Evolutionary conservation across 75 land plant genomes (phyloP).

Genomic region (Ceratopteris richardii): DNA sequence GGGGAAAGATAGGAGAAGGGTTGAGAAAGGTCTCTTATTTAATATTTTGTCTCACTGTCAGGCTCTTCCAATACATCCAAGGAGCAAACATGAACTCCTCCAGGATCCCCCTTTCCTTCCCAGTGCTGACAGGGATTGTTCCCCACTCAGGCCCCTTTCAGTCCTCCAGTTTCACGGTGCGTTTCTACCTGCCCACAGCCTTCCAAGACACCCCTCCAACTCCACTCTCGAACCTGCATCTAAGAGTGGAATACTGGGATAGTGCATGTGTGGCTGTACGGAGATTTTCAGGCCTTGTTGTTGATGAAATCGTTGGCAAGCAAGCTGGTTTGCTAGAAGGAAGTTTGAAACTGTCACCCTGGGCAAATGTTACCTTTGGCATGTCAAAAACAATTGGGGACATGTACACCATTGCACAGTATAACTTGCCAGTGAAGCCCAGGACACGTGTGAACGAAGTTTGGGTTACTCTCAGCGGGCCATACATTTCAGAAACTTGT

Average conservation of each 20-base stretch:
- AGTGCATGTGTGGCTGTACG: constrained; percentile 65
- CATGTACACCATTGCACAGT: constrained; percentile 82
- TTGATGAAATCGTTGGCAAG: constrained; percentile 48
- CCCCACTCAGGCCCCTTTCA: constrained; percentile 66
- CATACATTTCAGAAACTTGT: not conserved
- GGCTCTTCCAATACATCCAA: constrained; percentile 79
- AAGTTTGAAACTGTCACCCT: constrained; percentile 48
- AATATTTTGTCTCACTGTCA: constrained; percentile 11
- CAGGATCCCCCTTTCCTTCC: constrained; percentile 61
- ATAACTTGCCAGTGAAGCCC: constrained; percentile 44
- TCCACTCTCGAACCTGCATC: constrained; percentile 61
- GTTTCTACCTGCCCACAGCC: constrained; percentile 57
- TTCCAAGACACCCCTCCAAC: constrained; percentile 63
- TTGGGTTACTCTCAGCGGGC: constrained; percentile 36
- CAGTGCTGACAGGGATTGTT: constrained; percentile 81
- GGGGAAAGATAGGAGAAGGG: not conserved
- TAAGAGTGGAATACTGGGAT: constrained; percentile 42
- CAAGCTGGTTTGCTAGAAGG: constrained; percentile 60
- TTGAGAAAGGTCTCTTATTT: not conserved
- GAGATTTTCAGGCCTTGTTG: constrained; percentile 77
- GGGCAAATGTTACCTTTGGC: constrained; percentile 44
- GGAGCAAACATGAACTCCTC: constrained; percentile 78
- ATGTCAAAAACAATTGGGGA: constrained; percentile 25
- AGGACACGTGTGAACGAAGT: constrained; percentile 66
- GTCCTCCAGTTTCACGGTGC: constrained; percentile 57